Base-by-base conservation (phyloP, 78 protist species). In the Dictyostelium capitatum region DNA sequence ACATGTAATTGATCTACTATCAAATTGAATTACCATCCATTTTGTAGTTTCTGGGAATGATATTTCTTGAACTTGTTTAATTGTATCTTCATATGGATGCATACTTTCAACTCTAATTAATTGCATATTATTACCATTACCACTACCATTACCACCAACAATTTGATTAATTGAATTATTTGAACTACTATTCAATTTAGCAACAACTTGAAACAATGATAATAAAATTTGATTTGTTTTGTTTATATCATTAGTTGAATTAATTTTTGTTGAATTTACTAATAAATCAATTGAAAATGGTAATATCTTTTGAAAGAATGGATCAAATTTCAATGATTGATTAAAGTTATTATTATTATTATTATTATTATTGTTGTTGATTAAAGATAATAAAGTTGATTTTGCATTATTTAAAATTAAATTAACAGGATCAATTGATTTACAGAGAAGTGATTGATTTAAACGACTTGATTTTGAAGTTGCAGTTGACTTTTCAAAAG, bases 21-120 rank as follows among this genome's bases (percentile, higher is more conserved):
- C 92, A 19, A 85, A 85, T 75, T 85, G 92, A 46, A 85, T 75
- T 3, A 46, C 15, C 92, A 85, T 85, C 92, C 92, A 85, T 30
- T 85, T 72, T 17, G 79, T 69, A 20, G 41, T n/a, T 20, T 53
- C 37, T 41, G 92, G 92, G 64, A 85, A 75, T 30, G 30, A 48
- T 17, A 85, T 70, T 23, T 51, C 46, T 28, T 85, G 79, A 67
- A 79, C 62, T 28, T 85, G 82, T 30, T 85, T 73, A 28, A 23
- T 4, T 28, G 65, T 46, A 8, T 85, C 92, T 30, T 85, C 92
- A n/a, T 85, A 85, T 32, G 92, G 92, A 75, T 85, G 92, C 4
- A 37, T 23, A 7, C 83, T 74, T 56, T 85, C 92, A 73, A 73
- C 25, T 23, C 79, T 37, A 73, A 73, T 73, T 10, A 73, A 46